Percentiles rank a stretch among this genome's conserved stretches.
Evolutionary conservation across 768 basidiomycete genomes (phyloP).

Genomic region (Hygrophorus pudorinus): DNA sequence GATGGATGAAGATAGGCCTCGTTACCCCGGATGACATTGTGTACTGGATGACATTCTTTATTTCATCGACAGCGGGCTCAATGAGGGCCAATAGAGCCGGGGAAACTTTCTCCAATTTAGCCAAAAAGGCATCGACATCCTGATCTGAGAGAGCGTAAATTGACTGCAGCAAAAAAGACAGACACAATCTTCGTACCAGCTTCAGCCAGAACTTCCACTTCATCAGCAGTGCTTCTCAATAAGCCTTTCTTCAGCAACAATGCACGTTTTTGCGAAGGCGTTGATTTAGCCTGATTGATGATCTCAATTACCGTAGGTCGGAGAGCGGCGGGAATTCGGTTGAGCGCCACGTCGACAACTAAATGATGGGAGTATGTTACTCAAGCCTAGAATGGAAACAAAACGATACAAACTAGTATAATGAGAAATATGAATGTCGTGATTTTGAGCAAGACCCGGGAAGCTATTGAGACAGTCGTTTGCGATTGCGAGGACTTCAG

Average conservation of each 20-base stretch:
- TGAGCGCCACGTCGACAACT: constrained; percentile 63
- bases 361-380: constrained; percentile 4
- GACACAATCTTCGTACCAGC: constrained; percentile 31
- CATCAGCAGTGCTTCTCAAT: constrained; percentile 56
- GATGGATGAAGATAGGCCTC: constrained; percentile 56
- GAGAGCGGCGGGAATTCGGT: constrained; percentile 47
- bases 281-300: constrained; percentile 54
- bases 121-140: constrained; percentile 47
- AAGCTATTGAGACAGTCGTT: constrained; percentile 61
- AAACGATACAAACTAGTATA: constrained; percentile 44
- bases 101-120: constrained; percentile 50
- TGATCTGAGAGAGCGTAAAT: constrained; percentile 34
- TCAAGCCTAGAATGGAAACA: background rate
- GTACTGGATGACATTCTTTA: constrained; percentile 52
- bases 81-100: constrained; percentile 41
- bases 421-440: constrained; percentile 75
- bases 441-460: constrained; percentile 55
- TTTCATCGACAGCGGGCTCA: constrained; percentile 43
- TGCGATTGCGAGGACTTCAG: constrained; percentile 63
- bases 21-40: constrained; percentile 53
- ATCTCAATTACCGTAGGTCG: constrained; percentile 53
- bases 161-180: background rate
- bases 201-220: constrained; percentile 62
- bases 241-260: constrained; percentile 63
- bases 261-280: constrained; percentile 58